Conservation (phyloP, 1,284 basidiomycete species). For the Cryptococcus deneoformans region DNA sequence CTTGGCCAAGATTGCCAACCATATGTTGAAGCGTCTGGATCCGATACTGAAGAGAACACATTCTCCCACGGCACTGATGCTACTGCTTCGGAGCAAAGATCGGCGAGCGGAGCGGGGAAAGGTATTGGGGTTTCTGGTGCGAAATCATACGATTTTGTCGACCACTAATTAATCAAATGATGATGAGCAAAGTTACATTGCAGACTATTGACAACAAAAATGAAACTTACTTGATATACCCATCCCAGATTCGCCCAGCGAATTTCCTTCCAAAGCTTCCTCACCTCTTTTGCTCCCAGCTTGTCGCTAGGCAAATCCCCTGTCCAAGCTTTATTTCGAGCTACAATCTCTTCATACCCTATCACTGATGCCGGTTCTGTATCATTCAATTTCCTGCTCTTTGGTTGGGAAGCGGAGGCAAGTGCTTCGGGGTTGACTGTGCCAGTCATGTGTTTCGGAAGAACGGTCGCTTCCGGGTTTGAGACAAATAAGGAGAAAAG, state of each 20-base stretch:
- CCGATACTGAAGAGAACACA: conserved; percentile 54
- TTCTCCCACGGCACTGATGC: conserved; percentile 62
- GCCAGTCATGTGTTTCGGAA: conserved; percentile 20
- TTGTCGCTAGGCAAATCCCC: conserved; percentile 36
- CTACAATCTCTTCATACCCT: conserved; percentile 42
- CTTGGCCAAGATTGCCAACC: conserved; percentile 69
- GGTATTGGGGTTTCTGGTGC: conserved; percentile 56
- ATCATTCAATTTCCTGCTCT: conserved; percentile 24
- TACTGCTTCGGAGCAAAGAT: conserved; percentile 64
- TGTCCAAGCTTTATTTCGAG: conserved; percentile 32
- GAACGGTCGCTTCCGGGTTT: conserved; percentile 22
- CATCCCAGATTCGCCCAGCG: conserved; percentile 92
- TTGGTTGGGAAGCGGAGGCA: not conserved
- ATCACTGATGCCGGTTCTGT: conserved; percentile 36
- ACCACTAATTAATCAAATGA: conserved; percentile 63
- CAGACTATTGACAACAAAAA: not conserved
- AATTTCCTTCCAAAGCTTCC: conserved; percentile 64
- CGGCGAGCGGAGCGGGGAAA: conserved; percentile 58
- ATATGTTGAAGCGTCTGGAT: conserved; percentile 44
- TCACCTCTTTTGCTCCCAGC: conserved; percentile 63
- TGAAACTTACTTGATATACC: conserved; percentile 61
- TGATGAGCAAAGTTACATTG: not conserved
- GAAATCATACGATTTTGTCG: conserved; percentile 87
- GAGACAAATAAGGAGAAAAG: conserved; percentile 55
- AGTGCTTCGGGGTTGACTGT: not conserved